These are phyloP conservation scores for Antrodiella citrinella DNA, from an alignment of 768 basidiomycete species.

Conservation along the genomic window DNA sequence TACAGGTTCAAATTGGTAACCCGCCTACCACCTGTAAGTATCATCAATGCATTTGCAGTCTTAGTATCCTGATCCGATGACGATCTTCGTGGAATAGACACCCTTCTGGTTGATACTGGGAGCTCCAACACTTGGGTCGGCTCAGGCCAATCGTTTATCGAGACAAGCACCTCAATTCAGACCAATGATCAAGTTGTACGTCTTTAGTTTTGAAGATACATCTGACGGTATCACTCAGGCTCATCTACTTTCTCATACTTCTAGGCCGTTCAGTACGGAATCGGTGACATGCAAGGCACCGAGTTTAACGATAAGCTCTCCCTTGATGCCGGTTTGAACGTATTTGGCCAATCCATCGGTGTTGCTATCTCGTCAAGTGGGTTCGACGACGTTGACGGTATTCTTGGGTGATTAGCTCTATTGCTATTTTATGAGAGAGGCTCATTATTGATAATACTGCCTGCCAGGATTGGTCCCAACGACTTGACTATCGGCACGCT, in stretches of 20 bases:
- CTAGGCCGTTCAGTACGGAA: not conserved
- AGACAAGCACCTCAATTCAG: slow-evolving; percentile 9
- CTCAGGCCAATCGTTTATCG: slow-evolving; percentile 6
- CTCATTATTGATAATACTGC: not conserved
- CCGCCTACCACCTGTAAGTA: slow-evolving; percentile 10
- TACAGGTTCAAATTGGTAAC: slow-evolving; percentile 7
- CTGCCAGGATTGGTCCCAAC: slow-evolving; percentile 30
- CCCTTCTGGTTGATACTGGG: slow-evolving; percentile 13
- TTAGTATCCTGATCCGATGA: not conserved
- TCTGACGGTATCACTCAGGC: slow-evolving; percentile 3
- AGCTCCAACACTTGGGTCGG: slow-evolving; percentile 18
- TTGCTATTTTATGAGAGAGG: too few relatives aligned
- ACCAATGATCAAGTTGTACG: slow-evolving; percentile 8
- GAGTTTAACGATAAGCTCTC: slow-evolving; percentile 4
- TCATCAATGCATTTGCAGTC: not conserved
- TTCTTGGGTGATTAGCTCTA: slow-evolving; percentile 28
- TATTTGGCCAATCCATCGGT: slow-evolving; percentile 29
- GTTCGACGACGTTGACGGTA: slow-evolving; percentile 37
- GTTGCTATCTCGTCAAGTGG: slow-evolving; percentile 29
- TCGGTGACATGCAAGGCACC: not conserved
- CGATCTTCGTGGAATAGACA: not conserved
- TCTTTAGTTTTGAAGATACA: not conserved
- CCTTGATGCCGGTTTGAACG: not conserved
- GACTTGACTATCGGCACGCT: slow-evolving; percentile 27
- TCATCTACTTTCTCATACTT: slow-evolving; percentile 1